Evolutionary conservation across 2,329 filamentous ascomycete genomes (phyloP).

Genomic region (Zasmidium cellare): DNA sequence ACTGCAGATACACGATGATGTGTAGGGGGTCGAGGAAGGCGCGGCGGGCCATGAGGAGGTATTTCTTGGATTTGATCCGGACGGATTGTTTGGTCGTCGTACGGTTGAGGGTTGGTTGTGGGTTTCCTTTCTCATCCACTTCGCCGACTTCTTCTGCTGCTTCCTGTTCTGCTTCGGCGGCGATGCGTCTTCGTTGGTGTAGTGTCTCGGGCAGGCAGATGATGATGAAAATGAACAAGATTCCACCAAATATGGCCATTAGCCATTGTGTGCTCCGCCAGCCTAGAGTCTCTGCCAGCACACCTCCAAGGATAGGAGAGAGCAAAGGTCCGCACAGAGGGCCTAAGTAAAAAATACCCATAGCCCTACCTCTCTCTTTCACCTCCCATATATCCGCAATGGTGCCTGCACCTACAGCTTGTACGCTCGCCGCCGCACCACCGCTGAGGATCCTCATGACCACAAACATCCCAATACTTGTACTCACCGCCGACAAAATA

Average conservation of each 20-base stretch:
- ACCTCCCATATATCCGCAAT: conserved; percentile 80
- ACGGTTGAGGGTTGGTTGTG: conserved; percentile 38
- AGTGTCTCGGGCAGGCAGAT: conserved; percentile 68
- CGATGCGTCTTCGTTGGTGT: conserved; percentile 29
- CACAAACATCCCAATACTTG: conserved; percentile 73
- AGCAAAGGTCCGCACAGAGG: conserved; percentile 73
- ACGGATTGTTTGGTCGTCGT: conserved; percentile 64
- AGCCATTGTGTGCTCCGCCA: conserved; percentile 83
- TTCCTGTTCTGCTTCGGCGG: conserved; percentile 32
- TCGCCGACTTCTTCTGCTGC: conserved; percentile 23
- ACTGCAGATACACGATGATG: conserved; percentile 70
- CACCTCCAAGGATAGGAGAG: conserved; percentile 75
- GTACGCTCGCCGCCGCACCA: conserved; percentile 76
- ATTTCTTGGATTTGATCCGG: conserved; percentile 56
- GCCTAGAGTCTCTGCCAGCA: conserved; percentile 65
- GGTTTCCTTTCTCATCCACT: conserved; percentile 23
- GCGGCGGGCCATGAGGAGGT: conserved; percentile 56
- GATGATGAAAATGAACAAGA: conserved; percentile 57
- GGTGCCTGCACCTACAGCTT: conserved; percentile 80
- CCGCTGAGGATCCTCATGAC: conserved; percentile 73
- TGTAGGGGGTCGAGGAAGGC: conserved; percentile 71
- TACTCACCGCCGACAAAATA: conserved; percentile 66
- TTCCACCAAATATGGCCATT: conserved; percentile 66
- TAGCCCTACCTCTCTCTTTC: conserved; percentile 71
- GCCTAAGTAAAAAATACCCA: conserved; percentile 80